Base-by-base conservation (phyloP, 495 filamentous ascomycete species). In the Aspergillus coremiiformis region DNA sequence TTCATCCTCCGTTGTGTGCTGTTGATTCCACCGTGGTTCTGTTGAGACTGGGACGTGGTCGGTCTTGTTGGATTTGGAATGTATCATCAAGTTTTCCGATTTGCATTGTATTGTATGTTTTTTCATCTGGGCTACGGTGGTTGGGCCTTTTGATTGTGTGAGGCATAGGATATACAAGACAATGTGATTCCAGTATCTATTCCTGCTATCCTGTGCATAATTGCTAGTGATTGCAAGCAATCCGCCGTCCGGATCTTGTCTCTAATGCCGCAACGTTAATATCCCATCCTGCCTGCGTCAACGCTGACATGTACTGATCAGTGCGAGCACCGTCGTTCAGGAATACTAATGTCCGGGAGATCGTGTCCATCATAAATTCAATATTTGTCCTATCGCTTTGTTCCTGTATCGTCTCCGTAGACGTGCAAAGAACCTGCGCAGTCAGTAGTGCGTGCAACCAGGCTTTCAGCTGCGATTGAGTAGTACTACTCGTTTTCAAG, bases 391-490 rank as follows among this genome's bases (percentile, higher is more conserved):
- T 12, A 19, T 32, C 24, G 20, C 8, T 26, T 26, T 52, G 42
- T 33, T 46, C n/a, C n/a, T 56, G 46, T 33, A 32, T 19, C 21
- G 17, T 17, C 4, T 22, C 8, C 1, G 24, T 12, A 2, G 44
- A 47, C 20, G 6, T 21, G 26, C 44, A 32, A 7, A 55, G 20
- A 37, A 47, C 47, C 32, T 64, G 56, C 12, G 81, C 80, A 29
- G 81, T 70, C 32, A 83, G 69, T 5, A 91, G 74, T 6, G 84
- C 88, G 56, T 91, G 84, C 41, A 77, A 73, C 88, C 87, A 96
- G 7, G 85, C 88, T 62, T 79, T 79, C 1, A 90, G 63, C 51
- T 84, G 80, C 20, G 68, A 66, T 30, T 60, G 63, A 17, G 75
- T 65, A 0, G 66, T 70, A 23, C 74, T 75, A 7, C 60, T 72